These are phyloP conservation scores for Lactarius sanguifluus DNA, from an alignment of 768 basidiomycete genomes.

Conservation along the genomic window DNA sequence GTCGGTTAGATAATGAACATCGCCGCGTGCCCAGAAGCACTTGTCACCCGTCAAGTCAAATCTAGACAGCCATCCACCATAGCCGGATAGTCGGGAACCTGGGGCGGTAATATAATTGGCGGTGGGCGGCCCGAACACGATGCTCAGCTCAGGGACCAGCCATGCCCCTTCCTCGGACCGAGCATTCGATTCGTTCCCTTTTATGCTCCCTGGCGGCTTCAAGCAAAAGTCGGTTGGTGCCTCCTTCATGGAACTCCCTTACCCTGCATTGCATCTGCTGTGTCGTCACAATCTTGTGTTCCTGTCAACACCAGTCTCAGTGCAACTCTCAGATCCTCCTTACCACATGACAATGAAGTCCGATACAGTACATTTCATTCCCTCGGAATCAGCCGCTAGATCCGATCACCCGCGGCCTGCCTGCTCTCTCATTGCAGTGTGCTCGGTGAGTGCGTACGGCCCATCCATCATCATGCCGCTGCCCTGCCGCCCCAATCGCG, in stretches of 20 bases:
- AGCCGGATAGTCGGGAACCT: constrained; percentile 1
- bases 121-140: constrained; percentile 17
- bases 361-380: constrained; percentile 2
- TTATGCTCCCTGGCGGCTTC: neutral
- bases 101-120: neutral
- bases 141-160: constrained; percentile 17
- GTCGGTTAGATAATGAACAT: constrained; percentile 11
- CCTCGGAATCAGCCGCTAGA: constrained; percentile 7
- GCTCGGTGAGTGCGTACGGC: neutral
- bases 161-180: constrained; percentile 5
- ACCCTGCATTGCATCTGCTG: neutral
- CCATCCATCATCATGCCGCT: neutral
- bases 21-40: constrained; percentile 9
- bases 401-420: constrained; percentile 20
- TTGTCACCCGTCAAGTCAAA: constrained; percentile 20
- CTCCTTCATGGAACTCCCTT: neutral
- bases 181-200: neutral
- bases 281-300: neutral
- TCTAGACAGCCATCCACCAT: constrained; percentile 4
- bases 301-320: neutral
- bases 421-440: neutral
- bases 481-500: neutral
- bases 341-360: constrained; percentile 1
- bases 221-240: neutral
- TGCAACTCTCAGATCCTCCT: constrained; percentile 2